Conservation (phyloP, 768 basidiomycete species). For the Floccularia luteovirens region DNA sequence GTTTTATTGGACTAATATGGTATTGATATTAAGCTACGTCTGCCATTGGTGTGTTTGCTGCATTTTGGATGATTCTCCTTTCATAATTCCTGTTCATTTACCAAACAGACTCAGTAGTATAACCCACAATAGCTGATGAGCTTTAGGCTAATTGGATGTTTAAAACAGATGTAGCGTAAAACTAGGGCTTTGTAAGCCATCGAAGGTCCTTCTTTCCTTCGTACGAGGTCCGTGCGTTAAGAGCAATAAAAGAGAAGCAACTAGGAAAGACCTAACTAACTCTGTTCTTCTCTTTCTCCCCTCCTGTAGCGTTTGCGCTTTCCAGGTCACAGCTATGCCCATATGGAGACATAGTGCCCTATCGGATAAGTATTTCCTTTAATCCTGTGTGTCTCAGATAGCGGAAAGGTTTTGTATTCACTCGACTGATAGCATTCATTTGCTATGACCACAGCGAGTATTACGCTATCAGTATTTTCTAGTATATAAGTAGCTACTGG, state of each 20-base stretch:
- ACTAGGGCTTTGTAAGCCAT: too few species aligned
- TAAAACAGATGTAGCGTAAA: slow-evolving; percentile 42
- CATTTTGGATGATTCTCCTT: not conserved
- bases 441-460: too few species aligned
- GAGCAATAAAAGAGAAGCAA: too few species aligned
- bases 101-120: slow-evolving; percentile 59
- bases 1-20: not conserved
- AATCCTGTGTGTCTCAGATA: too few species aligned
- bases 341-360: too few species aligned
- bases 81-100: slow-evolving; percentile 23
- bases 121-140: slow-evolving; percentile 61
- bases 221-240: too few species aligned
- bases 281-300: slow-evolving; percentile 7
- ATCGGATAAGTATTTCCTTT: too few species aligned
- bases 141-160: slow-evolving; percentile 60
- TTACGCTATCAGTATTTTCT: slow-evolving; percentile 5
- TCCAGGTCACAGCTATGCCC: too few species aligned
- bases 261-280: slow-evolving; percentile 14
- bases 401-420: too few species aligned
- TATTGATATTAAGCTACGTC: slow-evolving; percentile 25
- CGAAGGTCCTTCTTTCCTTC: too few species aligned
- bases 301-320: not conserved
- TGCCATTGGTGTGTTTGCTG: slow-evolving; percentile 25
- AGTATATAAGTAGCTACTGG: slow-evolving; percentile 12
- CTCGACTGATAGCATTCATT: too few species aligned